Evolutionary conservation across 116 monocot species (phyloP), one percentile per base, ranked within the genome.

Genomic region (Phalaenopsis hybrid): DNA sequence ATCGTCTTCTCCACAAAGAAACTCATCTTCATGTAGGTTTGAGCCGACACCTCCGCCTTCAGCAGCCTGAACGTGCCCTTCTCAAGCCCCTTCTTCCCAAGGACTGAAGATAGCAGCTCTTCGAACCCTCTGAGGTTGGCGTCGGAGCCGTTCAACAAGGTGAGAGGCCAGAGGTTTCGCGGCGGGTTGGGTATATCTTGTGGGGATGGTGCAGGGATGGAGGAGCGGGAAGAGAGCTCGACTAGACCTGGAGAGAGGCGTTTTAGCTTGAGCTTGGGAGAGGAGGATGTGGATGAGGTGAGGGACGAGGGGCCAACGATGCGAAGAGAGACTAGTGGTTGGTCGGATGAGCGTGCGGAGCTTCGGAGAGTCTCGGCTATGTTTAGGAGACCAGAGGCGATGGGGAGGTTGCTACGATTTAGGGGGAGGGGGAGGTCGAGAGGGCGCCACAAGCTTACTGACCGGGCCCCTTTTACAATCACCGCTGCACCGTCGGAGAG

Each of bases 401-500:
- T 9, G 0, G 80, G 57, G 57, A 79, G 37, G 55, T 80, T 55
- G 20, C 85, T 84, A 21, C 90, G 92, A 76, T 99, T 99, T 43
- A 99, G 90, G 21, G 99, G 99, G 15, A 99, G 94, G 31, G 94
- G 99, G 2, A 99, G 85, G 13, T 95, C 92, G 17, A 99, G 80
- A 0, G 95, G 92, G 78, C 89, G 88, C 49, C 94, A 81, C 37
- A 99, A 92, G 80, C 91, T 92, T 48, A 95, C 91, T 16, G 95
- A 92, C 50, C 85, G 88, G 4, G 99, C 99, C 37, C 99, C 99
- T 76, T 89, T 94, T 3, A 99, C 90, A 1, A 92, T 95, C 69
- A 99, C 94, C 4, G 88, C 88, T 8, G 99, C 99, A 21, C 99
- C 99, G 80, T 99, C 94, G 0, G 99, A 86, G 44, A 99, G 86